Conservation (phyloP, 768 basidiomycete genomes). For the Cystofilobasidium ferigula region DNA sequence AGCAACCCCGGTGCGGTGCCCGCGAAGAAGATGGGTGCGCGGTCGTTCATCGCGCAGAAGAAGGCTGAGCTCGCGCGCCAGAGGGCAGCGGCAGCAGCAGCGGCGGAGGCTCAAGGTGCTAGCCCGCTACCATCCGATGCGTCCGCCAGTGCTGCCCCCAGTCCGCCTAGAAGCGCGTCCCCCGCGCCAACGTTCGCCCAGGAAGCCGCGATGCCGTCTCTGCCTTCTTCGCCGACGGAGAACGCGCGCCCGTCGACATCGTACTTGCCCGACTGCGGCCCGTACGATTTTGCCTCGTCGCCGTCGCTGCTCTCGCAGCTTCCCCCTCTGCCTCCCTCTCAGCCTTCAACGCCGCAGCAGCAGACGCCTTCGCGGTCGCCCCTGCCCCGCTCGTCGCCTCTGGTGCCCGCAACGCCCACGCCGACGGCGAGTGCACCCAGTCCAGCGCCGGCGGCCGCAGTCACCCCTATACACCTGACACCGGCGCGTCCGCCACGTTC, state of each 20-base stretch:
- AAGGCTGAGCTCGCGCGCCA: background rate
- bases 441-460: background rate
- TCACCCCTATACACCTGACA: background rate
- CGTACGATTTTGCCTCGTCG: background rate
- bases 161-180: too few relatives aligned
- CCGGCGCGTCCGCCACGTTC: background rate
- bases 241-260: background rate
- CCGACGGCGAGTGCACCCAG: background rate
- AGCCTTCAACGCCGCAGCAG: background rate
- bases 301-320: background rate
- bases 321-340: background rate
- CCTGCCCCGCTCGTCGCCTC: background rate
- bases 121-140: background rate
- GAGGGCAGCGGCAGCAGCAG: background rate
- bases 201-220: background rate
- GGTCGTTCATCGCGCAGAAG: background rate
- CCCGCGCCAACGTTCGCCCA: too few relatives aligned
- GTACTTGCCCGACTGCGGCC: background rate
- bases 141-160: background rate
- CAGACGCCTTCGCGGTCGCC: background rate
- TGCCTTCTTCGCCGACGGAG: background rate
- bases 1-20: background rate
- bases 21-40: background rate
- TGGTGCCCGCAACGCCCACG: background rate
- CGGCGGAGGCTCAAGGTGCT: background rate